phyloP scores from a whole-genome alignment of 352 stramenopile species.

The Globisporangium cederbergense region DNA sequence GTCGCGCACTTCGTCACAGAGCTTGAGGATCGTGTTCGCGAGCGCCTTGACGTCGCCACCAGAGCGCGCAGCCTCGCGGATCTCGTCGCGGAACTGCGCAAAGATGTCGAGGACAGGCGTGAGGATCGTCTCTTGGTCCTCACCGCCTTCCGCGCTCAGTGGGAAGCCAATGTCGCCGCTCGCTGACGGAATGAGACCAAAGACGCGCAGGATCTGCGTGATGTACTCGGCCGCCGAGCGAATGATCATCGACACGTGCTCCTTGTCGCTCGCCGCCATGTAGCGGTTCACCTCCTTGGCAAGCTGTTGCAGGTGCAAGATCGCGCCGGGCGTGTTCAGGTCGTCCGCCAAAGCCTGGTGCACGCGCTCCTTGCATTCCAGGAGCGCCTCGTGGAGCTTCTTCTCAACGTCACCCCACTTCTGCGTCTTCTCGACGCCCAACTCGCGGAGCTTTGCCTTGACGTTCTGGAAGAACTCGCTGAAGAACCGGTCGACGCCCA shows the following conservation, averaged over 20 bases:
- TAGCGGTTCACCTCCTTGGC: conserved; percentile 86
- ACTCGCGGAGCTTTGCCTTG: conserved; percentile 80
- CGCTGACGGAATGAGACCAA: conserved; percentile 71
- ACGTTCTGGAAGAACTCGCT: conserved; percentile 94
- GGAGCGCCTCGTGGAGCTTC: conserved; percentile 55
- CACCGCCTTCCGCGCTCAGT: conserved; percentile 31
- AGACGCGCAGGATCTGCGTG: conserved; percentile 81
- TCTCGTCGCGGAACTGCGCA: conserved; percentile 82
- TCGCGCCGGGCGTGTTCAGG: conserved; percentile 87
- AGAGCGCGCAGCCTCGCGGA: conserved; percentile 66
- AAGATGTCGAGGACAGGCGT: conserved; percentile 89
- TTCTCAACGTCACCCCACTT: conserved; percentile 80
- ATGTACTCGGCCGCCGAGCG: conserved; percentile 85
- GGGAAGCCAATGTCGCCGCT: conserved; percentile 82
- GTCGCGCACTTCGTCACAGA: conserved; percentile 89
- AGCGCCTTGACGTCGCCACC: conserved; percentile 47
- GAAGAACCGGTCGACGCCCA: conserved; percentile 89
- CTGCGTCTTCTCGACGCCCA: conserved; percentile 75
- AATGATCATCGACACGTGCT: conserved; percentile 80
- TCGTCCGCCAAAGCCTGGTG: conserved; percentile 83
- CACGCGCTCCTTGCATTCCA: conserved; percentile 80
- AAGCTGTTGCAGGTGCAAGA: conserved; percentile 71
- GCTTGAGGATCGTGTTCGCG: conserved; percentile 62
- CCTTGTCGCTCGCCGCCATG: conserved; percentile 45
- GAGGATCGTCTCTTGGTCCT: conserved; percentile 77